Conservation (phyloP, 2,329 filamentous ascomycete genomes). For the Apiospora arundinis region DNA sequence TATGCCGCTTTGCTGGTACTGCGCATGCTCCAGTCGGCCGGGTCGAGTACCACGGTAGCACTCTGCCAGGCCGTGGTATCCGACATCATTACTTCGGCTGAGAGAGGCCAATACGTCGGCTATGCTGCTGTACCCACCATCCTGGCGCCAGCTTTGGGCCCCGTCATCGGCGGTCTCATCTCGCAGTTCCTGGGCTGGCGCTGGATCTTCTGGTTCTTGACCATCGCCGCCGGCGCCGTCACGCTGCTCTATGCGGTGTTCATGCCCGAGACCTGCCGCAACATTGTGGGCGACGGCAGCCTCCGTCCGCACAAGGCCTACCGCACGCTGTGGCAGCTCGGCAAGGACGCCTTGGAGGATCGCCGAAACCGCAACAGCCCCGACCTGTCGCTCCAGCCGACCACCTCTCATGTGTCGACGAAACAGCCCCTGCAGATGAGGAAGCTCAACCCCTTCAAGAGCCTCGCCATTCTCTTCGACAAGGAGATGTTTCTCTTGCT, state of each 20-base stretch:
- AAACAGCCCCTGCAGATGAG: conserved; percentile 27
- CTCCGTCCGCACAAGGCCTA: conserved; percentile 41
- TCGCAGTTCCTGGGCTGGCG: conserved; percentile 44
- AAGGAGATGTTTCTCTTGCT: conserved; percentile 45
- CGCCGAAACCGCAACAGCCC: conserved; percentile 13
- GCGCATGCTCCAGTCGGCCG: conserved; percentile 57
- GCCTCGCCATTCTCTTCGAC: conserved; percentile 43
- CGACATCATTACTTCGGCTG: conserved; percentile 61
- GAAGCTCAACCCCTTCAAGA: conserved; percentile 42
- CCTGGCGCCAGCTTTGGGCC: conserved; percentile 48
- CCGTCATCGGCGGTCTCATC: conserved; percentile 60
- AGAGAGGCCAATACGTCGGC: conserved; percentile 61
- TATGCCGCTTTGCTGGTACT: conserved; percentile 54
- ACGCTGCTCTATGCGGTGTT: conserved; percentile 27
- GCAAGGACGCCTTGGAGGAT: conserved; percentile 26
- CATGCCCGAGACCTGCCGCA: conserved; percentile 49
- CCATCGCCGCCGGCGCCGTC: conserved; percentile 31
- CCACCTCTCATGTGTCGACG: conserved; percentile 26
- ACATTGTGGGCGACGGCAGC: conserved; percentile 52
- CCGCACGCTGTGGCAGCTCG: conserved; percentile 36
- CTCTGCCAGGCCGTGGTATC: conserved; percentile 59
- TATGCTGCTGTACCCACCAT: conserved; percentile 52
- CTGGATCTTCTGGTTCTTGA: conserved; percentile 36
- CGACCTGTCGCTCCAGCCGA: conserved; percentile 25
- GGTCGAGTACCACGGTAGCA: conserved; percentile 60